These are phyloP conservation scores for Pulveroboletus frians DNA, from an alignment of 768 basidiomycete genomes.

Conservation along the genomic window DNA sequence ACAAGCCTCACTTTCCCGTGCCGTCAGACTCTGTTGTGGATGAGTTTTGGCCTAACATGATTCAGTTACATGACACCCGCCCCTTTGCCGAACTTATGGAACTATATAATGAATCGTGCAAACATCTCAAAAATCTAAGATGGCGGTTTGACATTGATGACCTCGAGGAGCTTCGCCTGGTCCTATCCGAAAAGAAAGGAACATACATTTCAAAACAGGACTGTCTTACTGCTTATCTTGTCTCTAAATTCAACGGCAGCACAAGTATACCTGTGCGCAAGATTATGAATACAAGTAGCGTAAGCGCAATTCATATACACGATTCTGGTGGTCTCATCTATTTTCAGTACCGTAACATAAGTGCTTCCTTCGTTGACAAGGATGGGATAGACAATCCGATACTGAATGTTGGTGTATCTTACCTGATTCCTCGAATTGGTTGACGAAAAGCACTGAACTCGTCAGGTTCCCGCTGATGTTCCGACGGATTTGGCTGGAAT, in stretches of 20 bases:
- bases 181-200: constrained; percentile 5
- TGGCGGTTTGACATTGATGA: constrained; percentile 12
- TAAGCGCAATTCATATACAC: constrained; percentile 8
- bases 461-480: constrained; percentile 11
- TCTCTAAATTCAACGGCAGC: constrained; percentile 18
- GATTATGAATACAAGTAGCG: constrained; percentile 28
- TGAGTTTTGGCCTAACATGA: constrained; percentile 19
- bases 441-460: not conserved
- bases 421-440: not conserved
- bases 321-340: not conserved
- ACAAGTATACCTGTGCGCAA: constrained; percentile 7
- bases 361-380: constrained; percentile 15
- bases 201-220: constrained; percentile 24
- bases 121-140: constrained; percentile 11
- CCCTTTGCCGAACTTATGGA: constrained; percentile 16
- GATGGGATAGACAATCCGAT: constrained; percentile 18
- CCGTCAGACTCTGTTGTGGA: constrained; percentile 12
- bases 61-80: constrained; percentile 21
- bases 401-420: constrained; percentile 16
- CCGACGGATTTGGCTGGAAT: constrained; percentile 17
- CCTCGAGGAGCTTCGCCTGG: constrained; percentile 13
- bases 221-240: constrained; percentile 28
- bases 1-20: constrained; percentile 18
- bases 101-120: constrained; percentile 9
- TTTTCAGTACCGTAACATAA: constrained; percentile 17